Evolutionary conservation across 1,139 yeast species (phyloP), one percentile per base, ranked within the genome.

Genomic region (Blastobotrys indianensis): DNA sequence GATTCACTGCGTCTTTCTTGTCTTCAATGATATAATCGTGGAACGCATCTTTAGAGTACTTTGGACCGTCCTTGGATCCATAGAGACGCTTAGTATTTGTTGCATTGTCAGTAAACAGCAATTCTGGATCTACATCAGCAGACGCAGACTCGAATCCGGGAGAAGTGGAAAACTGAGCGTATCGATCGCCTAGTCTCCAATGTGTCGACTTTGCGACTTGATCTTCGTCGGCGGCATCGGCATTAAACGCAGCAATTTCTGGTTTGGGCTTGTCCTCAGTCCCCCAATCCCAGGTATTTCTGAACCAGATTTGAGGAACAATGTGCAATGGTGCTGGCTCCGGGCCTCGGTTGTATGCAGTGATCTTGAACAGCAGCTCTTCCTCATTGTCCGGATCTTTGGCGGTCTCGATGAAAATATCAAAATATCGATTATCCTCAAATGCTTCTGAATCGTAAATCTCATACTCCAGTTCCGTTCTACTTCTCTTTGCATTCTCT

Each of bases 201-300:
- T 85, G 94, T 41, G 76, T 73, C 37, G 87, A 72, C 59, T 79
- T 74, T 46, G 85, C 70, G 25, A 82, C 70, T 46, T 32, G 37
- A 17, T 42, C 46, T 8, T 37, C 37, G 11, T 15, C 37, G 8
- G 17, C 28, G 13, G 28, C 37, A 4, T 23, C 17, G 13, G 32
- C 32, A 25, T 25, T 28, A 9, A 29, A 13, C 9, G n/a, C 28
- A 6, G 17, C 3, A 32, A 42, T 16, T 13, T 25, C 33, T 10
- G 46, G 46, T 34, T 29, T 25, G 12, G 17, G 38, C 3, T 34
- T 12, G 29, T 76, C 76, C 48, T 76, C 78, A 28, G 73, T 65
- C 35, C 90, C 88, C 96, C 97, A 90, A 13, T 84, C 72, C 97
- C 97, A 90, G 28, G 95, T 86, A 65, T 90, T 90, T 69, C 97